Evolutionary conservation across 2,329 filamentous ascomycete species (phyloP), one percentile per base, ranked within the genome.

Genomic region (Hortaea werneckii): DNA sequence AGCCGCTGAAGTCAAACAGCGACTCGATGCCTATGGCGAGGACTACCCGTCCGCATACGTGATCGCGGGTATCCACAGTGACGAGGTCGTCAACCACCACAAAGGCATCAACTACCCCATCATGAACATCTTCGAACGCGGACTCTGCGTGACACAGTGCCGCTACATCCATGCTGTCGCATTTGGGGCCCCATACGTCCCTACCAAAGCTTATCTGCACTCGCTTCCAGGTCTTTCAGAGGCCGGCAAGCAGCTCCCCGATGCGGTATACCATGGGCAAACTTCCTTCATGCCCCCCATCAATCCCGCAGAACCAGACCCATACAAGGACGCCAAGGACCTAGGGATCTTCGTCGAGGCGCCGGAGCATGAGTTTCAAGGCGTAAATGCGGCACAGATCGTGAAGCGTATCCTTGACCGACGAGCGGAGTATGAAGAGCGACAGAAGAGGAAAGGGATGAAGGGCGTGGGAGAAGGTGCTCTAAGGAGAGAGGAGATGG

Each of bases 51-150:
- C 88, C 0, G 83, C 82, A 5, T 96, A 87, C 63, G 77, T 98
- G n/a, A 79, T 96, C 38, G 89, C 87, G 2, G 92, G 92, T 41
- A 82, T 98, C 26, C 92, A 98, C 67, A 86, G 95, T 59, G 92
- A 98, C 64, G 80, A 84, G 53, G 88, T 94, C 49, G 94, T 98
- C 66, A 98, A 98, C 67, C 74, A 83, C 58, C 94, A 88, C 85
- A 96, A 96, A 69, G 90, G 92, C 34, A 77, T 95, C 58, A 98
- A 98, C 70, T 98, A 95, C 63, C 92, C 92, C 27, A 96, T 98
- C 69, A 98, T 98, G 92, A 98, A 96, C 71, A 89, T 95, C 47
- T 95, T 90, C 59, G 92, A 98, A 72, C 83, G 92, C 37, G 89
- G 89, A 1, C 79, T 98, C 20, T 98, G 92, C 64, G 90, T 96